Base-by-base conservation (phyloP, 2,329 filamentous ascomycete genomes). In the Fusarium anguioides region DNA sequence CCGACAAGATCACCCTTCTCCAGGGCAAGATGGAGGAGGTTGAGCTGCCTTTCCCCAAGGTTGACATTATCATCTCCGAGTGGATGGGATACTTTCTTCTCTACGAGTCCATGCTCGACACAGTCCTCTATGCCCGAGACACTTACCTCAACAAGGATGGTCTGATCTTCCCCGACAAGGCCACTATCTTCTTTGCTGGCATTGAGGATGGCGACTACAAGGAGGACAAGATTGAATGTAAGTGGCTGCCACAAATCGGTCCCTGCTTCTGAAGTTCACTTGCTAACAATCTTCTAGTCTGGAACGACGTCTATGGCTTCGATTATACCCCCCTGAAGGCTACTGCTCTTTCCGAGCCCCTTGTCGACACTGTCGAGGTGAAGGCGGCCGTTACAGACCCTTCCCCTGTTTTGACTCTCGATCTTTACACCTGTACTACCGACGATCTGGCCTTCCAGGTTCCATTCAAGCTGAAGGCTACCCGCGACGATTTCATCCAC, bases 1-100 rank as follows among this genome's bases (percentile, higher is more conserved):
- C 91, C 51, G 91, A 95, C 83, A 97, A 97, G 87, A 97, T 99
- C 79, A 98, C 96, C 51, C 88, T 99, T 61, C 88, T 99, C 68
- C 96, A 98, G 84, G 96, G 96, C 79, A 99, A 99, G 88, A 99
- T 99, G 96, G 96, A 99, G 84, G 96, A 99, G 83, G 94, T 99
- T 42, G 85, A 91, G 76, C 85, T 99, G 66, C 96, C 96, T 20
- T 97, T 91, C 81, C 91, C 93, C 75, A 92, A 98, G 82, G 96
- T 99, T 70, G 96, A 99, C 77, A 99, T 99, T 78, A 99, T 99
- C 82, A 97, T 99, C 79, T 98, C 95, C 3, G 96, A 99, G 85
- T 99, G 96, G 96, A 99, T 99, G 96, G 96, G 96, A 31, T 99
- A 99, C 84, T 98, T 98, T 85, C 84, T 99, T 51, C 89, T 99